These are phyloP conservation scores for Rhododendron williamsianum DNA, from an alignment of 148 eudicot species.

Conservation along the genomic window DNA sequence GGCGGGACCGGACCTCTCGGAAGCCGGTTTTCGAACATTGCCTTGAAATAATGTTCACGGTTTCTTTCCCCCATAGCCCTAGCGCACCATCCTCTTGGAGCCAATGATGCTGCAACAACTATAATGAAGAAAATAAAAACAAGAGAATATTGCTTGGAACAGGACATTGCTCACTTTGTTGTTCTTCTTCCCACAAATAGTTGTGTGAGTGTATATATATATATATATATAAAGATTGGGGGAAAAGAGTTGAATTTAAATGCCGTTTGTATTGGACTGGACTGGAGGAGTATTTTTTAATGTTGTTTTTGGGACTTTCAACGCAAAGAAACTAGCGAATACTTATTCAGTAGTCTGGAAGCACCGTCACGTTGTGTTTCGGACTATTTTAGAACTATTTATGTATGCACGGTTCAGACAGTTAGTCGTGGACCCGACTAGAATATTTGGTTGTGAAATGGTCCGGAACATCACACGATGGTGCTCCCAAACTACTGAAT, in stretches of 20 bases:
- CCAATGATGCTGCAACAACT: neutral
- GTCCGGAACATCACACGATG: too few relatives aligned
- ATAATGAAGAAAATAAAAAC: constrained; percentile 10
- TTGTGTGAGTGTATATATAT: too few relatives aligned
- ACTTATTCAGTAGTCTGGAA: too few relatives aligned
- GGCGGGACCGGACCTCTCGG: constrained; percentile 50
- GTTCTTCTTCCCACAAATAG: neutral
- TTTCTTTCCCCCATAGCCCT: constrained; percentile 7
- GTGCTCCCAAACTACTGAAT: neutral
- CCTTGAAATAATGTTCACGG: neutral
- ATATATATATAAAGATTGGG: neutral
- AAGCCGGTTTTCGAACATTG: constrained; percentile 22
- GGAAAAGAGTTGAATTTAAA: neutral
- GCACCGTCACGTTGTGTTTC: too few relatives aligned
- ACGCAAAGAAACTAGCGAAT: neutral
- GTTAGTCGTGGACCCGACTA: neutral
- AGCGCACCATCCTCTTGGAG: constrained; percentile 18
- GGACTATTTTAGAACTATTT: too few relatives aligned
- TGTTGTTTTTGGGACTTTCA: neutral
- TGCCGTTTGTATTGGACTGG: constrained; percentile 3
- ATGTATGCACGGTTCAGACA: neutral
- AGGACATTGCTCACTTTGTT: neutral
- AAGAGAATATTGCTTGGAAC: neutral
- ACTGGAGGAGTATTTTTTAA: neutral
- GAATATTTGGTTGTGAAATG: too few relatives aligned